A percentile compares a stretch with the other conserved stretches of the same genome.
Evolutionary conservation across 495 filamentous ascomycete genomes (phyloP).

Genomic region (Umbilicaria muhlenbergii): DNA sequence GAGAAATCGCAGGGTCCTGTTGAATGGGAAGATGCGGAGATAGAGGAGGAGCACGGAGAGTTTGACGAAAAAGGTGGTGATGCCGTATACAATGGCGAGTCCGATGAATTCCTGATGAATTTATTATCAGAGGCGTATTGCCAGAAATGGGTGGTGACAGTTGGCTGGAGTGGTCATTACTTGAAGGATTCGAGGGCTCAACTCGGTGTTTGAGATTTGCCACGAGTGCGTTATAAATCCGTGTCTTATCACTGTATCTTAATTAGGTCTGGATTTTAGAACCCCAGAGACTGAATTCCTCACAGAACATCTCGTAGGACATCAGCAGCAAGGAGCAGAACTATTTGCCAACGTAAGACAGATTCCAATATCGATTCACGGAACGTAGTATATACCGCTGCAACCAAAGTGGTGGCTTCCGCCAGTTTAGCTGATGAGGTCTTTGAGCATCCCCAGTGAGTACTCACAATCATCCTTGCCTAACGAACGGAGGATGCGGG

Average conservation of each 20-base stretch:
- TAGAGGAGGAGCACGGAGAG: conserved; percentile 5
- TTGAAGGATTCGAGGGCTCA: neutral
- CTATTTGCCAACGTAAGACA: no score
- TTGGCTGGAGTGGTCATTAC: neutral
- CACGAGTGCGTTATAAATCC: neutral
- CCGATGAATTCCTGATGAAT: neutral
- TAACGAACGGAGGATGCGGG: no score
- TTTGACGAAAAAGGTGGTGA: conserved; percentile 5
- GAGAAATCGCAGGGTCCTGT: neutral
- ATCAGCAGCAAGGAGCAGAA: no score
- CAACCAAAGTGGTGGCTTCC: no score
- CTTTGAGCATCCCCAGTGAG: no score
- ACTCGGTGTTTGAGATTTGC: conserved; percentile 1
- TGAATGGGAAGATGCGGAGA: neutral
- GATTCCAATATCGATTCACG: no score
- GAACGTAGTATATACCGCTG: no score
- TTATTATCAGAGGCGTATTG: neutral
- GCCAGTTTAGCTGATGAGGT: no score
- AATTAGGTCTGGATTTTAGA: neutral
- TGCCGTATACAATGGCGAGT: neutral
- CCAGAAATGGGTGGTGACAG: neutral
- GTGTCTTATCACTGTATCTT: neutral
- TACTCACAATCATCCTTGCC: no score
- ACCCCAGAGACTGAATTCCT: no score
- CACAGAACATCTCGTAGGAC: no score